Evolutionary conservation across 1,284 basidiomycete genomes (phyloP).

Genomic region (Cystobasidium slooffiae): DNA sequence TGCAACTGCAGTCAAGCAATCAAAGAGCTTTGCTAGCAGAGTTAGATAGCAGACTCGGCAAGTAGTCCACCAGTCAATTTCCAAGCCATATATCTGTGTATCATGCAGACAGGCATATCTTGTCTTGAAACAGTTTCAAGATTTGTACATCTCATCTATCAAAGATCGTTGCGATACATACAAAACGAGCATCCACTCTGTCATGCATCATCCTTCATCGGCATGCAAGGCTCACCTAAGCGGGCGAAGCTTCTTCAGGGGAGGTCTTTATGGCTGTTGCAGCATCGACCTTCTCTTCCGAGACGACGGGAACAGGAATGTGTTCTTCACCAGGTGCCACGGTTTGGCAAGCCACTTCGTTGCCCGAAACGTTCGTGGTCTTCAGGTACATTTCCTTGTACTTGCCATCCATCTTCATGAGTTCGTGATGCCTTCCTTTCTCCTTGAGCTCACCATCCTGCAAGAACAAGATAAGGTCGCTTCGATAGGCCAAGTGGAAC

Average conservation of each 20-base stretch:
- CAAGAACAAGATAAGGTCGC: conserved; percentile 35
- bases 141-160: too few relatives aligned
- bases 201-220: too few relatives aligned
- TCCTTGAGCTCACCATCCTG: conserved; percentile 32
- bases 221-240: too few relatives aligned
- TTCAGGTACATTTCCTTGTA: conserved; percentile 38
- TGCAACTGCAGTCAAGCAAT: conserved; percentile 97
- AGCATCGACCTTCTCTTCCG: neutral
- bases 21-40: conserved; percentile 80
- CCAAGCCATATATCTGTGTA: too few relatives aligned
- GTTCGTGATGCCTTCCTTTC: conserved; percentile 25
- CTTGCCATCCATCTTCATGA: conserved; percentile 33
- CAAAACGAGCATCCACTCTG: too few relatives aligned
- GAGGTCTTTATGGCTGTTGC: too few relatives aligned
- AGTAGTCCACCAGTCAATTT: conserved; percentile 51
- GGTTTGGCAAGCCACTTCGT: conserved; percentile 23
- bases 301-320: neutral
- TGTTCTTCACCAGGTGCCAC: neutral
- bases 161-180: too few relatives aligned
- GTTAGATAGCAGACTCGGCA: conserved; percentile 79
- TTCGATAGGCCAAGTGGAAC: conserved; percentile 34
- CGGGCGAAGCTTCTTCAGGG: too few relatives aligned
- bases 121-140: too few relatives aligned
- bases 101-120: too few relatives aligned
- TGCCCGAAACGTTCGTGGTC: conserved; percentile 17